Evolutionary conservation across 768 basidiomycete species (phyloP).

Genomic region (Suillus sp.): DNA sequence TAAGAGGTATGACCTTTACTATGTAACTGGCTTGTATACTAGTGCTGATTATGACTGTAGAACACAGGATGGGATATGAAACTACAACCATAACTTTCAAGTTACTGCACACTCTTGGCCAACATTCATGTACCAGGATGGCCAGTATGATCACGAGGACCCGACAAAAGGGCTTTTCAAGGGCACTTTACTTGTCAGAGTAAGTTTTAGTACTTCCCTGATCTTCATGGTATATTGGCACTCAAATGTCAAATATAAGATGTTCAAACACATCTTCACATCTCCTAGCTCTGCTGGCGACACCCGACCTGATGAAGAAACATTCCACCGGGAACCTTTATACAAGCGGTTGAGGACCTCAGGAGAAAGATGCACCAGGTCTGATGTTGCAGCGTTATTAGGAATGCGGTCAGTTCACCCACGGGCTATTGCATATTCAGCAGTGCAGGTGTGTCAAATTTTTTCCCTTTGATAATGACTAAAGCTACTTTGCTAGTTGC

Average conservation of each 20-base stretch:
- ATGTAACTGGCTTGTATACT: not conserved
- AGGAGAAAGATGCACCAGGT: conserved; percentile 12
- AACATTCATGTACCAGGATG: conserved; percentile 18
- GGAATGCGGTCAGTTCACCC: conserved; percentile 19
- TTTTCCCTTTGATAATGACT: too few species aligned
- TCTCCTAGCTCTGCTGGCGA: conserved; percentile 21
- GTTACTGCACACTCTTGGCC: not conserved
- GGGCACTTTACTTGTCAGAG: conserved; percentile 19
- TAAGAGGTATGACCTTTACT: not conserved
- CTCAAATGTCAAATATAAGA: not conserved
- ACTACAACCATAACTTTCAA: not conserved
- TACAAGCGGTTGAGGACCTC: conserved; percentile 1
- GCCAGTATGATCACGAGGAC: conserved; percentile 15
- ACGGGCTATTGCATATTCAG: conserved; percentile 25
- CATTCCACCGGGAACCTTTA: not conserved
- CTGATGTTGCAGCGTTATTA: conserved; percentile 14
- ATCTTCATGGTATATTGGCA: not conserved
- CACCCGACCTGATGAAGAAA: not conserved
- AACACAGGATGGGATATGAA: not conserved
- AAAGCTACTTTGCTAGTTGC: too few species aligned
- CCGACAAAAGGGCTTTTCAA: conserved; percentile 22
- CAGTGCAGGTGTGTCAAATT: conserved; percentile 22
- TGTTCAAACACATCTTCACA: conserved; percentile 23
- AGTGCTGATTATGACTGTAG: not conserved
- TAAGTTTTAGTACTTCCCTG: conserved; percentile 3